Base-by-base conservation (phyloP, 2,329 filamentous ascomycete species). In the Pyrenophora tritici-repentis region DNA sequence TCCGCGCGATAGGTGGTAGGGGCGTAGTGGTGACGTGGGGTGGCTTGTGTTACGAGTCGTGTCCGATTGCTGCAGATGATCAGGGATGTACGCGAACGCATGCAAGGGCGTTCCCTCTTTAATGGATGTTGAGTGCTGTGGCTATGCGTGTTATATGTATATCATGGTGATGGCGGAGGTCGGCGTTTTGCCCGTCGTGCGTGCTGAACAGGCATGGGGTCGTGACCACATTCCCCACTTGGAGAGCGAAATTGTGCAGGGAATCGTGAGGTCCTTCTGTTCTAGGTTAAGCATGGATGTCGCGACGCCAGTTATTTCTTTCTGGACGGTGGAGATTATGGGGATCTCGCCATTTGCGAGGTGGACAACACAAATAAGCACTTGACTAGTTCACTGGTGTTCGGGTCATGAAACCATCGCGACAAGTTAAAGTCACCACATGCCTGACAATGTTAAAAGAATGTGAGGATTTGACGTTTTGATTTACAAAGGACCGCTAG, bases 401-500 rank as follows among this genome's bases (percentile, higher is more conserved):
- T 29, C 26, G 9, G 2, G 26, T 29, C 26, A 10, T 29, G 26
- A 29, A 29, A 29, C 26, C 3, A 3, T 29, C 26, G 26, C 26
- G 26, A 29, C 26, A 29, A 2, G 7, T 29, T 13, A 29, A 29
- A 29, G 26, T 29, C 26, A 29, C 26, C n/a, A 46, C 36, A 47
- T 31, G 24, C 20, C 13, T 4, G 24, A 8, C 20, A 20, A n/a
- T 20, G 32, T 16, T n/a, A 44, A 68, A 58, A 56, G 62, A 68
- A 52, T 53, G 58, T 69, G 63, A 66, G 65, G 62, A 66, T 63
- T 68, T 70, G 68, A 65, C 59, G 62, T 61, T 70, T 72, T 63
- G 67, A 72, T 73, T 71, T 72, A 71, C 63, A 70, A 73, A 68
- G 65, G 67, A 70, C 70, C 70, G 63, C 69, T 71, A 69, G 74